Percentiles rank a stretch among this genome's conserved stretches.
Evolutionary conservation across 805 yeast genomes (phyloP).

Genomic region (Suhomyces sp.): DNA sequence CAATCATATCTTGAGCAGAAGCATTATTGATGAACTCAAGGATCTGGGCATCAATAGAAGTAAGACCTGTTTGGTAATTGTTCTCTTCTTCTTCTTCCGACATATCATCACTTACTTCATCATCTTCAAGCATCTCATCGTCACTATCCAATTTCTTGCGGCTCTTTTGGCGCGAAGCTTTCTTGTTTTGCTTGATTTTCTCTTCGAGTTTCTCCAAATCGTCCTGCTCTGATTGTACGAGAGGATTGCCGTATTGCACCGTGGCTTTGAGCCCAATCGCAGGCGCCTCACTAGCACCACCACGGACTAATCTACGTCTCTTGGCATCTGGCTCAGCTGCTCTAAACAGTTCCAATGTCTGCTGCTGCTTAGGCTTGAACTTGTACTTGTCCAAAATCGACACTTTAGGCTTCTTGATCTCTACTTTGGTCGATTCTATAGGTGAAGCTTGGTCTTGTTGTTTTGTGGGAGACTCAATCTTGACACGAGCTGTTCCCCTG

Average conservation of each 20-base stretch:
- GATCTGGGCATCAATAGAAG: conserved; percentile 61
- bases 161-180: conserved; percentile 15
- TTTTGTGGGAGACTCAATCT: conserved; percentile 7
- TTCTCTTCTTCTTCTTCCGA: conserved; percentile 45
- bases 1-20: conserved; percentile 69
- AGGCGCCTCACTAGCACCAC: conserved; percentile 5
- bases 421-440: conserved; percentile 35
- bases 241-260: neutral
- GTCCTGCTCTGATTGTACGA: conserved; percentile 13
- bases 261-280: neutral
- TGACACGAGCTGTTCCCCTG: conserved; percentile 31
- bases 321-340: conserved; percentile 23
- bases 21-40: conserved; percentile 79
- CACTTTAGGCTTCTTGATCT: conserved; percentile 35
- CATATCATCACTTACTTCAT: conserved; percentile 46
- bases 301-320: conserved; percentile 37
- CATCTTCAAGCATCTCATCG: conserved; percentile 40
- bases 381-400: conserved; percentile 44
- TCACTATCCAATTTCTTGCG: conserved; percentile 19
- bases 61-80: conserved; percentile 33
- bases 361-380: conserved; percentile 29
- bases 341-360: conserved; percentile 26
- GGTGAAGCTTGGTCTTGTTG: conserved; percentile 16
- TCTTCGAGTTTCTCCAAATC: conserved; percentile 41
- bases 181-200: conserved; percentile 33